phyloP scores from a whole-genome alignment of 2,329 filamentous ascomycete genomes.

The Calonectria fujianensis region DNA sequence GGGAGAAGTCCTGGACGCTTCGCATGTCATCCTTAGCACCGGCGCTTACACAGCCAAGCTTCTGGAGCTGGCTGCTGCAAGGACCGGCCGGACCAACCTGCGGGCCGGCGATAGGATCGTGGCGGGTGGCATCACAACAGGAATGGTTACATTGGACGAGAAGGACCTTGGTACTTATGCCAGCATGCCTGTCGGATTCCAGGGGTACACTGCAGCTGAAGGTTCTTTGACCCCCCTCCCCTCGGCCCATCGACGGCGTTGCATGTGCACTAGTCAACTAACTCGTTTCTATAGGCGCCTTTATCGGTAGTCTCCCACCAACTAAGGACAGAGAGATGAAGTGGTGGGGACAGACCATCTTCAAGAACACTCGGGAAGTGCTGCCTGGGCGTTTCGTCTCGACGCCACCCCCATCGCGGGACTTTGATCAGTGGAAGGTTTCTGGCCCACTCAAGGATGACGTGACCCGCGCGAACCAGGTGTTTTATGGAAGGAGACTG shows the following conservation, averaged over 20 bases:
- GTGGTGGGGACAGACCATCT: slow-evolving; percentile 78
- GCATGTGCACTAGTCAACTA: slow-evolving; percentile 55
- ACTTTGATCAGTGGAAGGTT: slow-evolving; percentile 80
- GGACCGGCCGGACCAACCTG: slow-evolving; percentile 67
- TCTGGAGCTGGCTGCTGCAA: slow-evolving; percentile 70
- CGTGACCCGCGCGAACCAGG: slow-evolving; percentile 72
- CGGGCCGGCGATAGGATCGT: slow-evolving; percentile 72
- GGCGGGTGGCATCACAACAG: slow-evolving; percentile 76
- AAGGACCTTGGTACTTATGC: slow-evolving; percentile 66
- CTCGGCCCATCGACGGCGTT: background rate
- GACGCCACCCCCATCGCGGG: slow-evolving; percentile 71
- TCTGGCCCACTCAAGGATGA: slow-evolving; percentile 73
- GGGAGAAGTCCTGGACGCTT: slow-evolving; percentile 67
- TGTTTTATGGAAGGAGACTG: slow-evolving; percentile 76
- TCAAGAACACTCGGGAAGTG: slow-evolving; percentile 72
- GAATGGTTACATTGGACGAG: slow-evolving; percentile 72
- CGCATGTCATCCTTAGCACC: slow-evolving; percentile 72
- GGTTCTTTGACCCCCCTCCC: slow-evolving; percentile 50
- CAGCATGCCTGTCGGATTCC: slow-evolving; percentile 70
- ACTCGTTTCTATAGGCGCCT: slow-evolving; percentile 65
- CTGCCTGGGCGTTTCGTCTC: slow-evolving; percentile 73
- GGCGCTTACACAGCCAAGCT: slow-evolving; percentile 76
- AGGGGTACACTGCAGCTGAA: slow-evolving; percentile 61
- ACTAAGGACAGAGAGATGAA: slow-evolving; percentile 71
- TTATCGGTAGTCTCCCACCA: slow-evolving; percentile 75